Conservation (phyloP, 2,329 filamentous ascomycete species). For the Colletotrichum cordylinicola region DNA sequence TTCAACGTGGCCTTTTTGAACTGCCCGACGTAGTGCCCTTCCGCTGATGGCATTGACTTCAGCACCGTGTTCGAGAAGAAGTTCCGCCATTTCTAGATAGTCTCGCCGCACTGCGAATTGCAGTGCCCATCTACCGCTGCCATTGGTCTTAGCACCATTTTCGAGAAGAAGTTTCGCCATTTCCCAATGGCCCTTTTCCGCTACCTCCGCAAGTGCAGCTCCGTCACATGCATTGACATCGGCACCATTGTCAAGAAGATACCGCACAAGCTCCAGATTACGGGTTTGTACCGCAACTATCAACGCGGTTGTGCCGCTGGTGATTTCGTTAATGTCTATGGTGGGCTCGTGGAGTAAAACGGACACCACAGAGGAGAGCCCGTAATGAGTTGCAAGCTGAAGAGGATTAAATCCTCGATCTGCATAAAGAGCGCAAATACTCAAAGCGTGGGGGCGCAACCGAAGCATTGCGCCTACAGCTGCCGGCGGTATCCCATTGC, state of each 20-base stretch:
- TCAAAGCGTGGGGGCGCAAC: neutral
- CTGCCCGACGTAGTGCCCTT: neutral
- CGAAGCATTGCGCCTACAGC: neutral
- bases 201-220: fast-evolving
- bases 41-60: neutral
- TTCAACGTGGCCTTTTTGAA: neutral
- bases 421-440: too few relatives aligned
- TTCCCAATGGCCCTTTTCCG: fast-evolving
- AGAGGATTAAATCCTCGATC: neutral
- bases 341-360: fast-evolving
- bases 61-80: neutral
- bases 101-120: too few relatives aligned
- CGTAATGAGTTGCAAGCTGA: fast-evolving
- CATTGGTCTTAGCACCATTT: neutral
- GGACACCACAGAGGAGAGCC: neutral
- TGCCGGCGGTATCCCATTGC: neutral
- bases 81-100: neutral
- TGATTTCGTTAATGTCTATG: neutral
- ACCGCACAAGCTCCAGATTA: fast-evolving
- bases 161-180: neutral
- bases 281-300: fast-evolving
- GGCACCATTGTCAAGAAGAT: fast-evolving
- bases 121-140: neutral
- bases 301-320: neutral
- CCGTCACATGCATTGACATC: neutral